Evolutionary conservation across 2,329 filamentous ascomycete species (phyloP).

Genomic region (Alternaria gaisen): DNA sequence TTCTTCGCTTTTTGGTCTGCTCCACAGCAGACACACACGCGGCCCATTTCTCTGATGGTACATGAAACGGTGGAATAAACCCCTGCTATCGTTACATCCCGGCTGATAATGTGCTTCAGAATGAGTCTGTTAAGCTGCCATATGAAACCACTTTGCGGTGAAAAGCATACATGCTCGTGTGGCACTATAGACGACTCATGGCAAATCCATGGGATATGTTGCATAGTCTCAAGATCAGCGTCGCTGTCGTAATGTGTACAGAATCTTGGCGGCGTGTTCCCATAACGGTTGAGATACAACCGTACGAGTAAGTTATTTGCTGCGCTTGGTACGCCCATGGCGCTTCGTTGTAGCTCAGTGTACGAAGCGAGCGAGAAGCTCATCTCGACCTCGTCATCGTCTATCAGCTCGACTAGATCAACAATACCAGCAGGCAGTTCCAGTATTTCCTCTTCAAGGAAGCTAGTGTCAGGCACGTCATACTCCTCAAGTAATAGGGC

Average conservation of each 20-base stretch:
- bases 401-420: conserved; percentile 36
- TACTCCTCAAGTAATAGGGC: conserved; percentile 33
- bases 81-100: conserved; percentile 17
- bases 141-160: conserved; percentile 24
- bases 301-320: conserved; percentile 39
- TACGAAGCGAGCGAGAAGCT: conserved; percentile 36
- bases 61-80: conserved; percentile 27
- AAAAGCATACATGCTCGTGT: conserved; percentile 29
- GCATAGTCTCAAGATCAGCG: conserved; percentile 12
- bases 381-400: conserved; percentile 39
- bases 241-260: conserved; percentile 44
- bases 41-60: conserved; percentile 19
- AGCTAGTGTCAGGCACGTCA: conserved; percentile 32
- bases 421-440: conserved; percentile 32
- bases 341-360: conserved; percentile 36
- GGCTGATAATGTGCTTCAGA: conserved; percentile 21
- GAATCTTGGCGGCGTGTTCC: conserved; percentile 27
- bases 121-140: conserved; percentile 40
- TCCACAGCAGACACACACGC: conserved; percentile 40
- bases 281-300: conserved; percentile 23
- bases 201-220: conserved; percentile 34
- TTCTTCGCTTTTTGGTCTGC: conserved; percentile 20
- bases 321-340: conserved; percentile 32
- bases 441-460: conserved; percentile 40
- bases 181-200: conserved; percentile 21